phyloP scores from a whole-genome alignment of 2,329 filamentous ascomycete species.

The Coniochaeta prunicola region DNA sequence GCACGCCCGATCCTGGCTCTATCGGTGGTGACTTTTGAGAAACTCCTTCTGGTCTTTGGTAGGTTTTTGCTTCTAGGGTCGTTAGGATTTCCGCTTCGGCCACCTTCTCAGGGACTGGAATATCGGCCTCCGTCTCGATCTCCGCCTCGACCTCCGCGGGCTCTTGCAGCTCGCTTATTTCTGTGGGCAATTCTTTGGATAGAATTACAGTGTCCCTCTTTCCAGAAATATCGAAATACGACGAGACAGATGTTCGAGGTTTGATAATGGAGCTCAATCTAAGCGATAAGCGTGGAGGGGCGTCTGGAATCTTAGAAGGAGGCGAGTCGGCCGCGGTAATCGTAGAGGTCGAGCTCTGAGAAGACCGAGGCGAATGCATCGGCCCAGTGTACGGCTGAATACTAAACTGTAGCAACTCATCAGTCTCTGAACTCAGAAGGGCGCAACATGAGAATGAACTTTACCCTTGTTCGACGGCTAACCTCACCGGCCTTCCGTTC shows the following conservation, averaged over 20 bases:
- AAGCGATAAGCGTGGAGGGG: conserved; percentile 17
- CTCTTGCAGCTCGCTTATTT: neutral
- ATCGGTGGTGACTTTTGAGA: neutral
- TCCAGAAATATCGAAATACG: conserved; percentile 16
- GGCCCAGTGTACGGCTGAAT: conserved; percentile 18
- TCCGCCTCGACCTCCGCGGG: neutral
- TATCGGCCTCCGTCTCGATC: neutral
- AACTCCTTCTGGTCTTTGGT: neutral
- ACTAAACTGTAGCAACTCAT: conserved; percentile 16
- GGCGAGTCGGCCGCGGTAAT: conserved; percentile 14
- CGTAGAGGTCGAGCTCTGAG: conserved; percentile 13
- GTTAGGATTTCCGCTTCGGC: neutral
- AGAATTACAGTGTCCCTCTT: neutral
- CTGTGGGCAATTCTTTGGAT: neutral
- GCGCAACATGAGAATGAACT: conserved; percentile 20
- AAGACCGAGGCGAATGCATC: conserved; percentile 13
- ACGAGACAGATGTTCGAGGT: conserved; percentile 8
- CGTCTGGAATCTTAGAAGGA: conserved; percentile 11
- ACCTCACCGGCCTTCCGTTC: conserved; percentile 77
- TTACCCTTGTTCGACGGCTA: conserved; percentile 70
- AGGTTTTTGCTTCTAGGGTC: neutral
- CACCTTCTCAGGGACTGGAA: neutral
- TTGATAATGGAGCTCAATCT: conserved; percentile 15
- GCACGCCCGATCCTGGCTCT: neutral
- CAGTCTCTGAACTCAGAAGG: conserved; percentile 4